Evolutionary conservation across 2,329 filamentous ascomycete species (phyloP).

Genomic region (Pyricularia sp.): DNA sequence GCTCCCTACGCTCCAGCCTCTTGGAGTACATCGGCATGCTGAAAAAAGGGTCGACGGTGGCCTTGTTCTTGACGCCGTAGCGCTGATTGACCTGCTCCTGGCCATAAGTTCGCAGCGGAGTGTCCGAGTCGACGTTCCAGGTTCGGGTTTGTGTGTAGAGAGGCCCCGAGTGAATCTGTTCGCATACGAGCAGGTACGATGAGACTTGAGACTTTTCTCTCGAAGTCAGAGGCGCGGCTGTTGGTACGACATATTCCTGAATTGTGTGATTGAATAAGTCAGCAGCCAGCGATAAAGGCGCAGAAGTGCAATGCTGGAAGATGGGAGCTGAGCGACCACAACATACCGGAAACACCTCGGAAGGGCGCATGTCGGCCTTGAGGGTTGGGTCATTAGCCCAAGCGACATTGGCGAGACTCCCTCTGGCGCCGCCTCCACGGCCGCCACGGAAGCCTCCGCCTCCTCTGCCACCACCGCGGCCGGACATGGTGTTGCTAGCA

Average conservation of each 20-base stretch:
- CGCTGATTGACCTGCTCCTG: constrained; percentile 49
- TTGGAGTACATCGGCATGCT: constrained; percentile 49
- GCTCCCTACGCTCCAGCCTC: constrained; percentile 40
- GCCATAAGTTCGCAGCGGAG: constrained; percentile 36
- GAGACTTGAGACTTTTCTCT: constrained; percentile 38
- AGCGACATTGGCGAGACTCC: constrained; percentile 26
- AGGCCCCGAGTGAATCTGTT: constrained; percentile 43
- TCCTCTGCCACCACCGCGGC: constrained; percentile 21
- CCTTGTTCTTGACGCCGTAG: constrained; percentile 45
- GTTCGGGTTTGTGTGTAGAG: constrained; percentile 48
- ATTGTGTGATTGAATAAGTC: neutral
- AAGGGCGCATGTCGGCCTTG: constrained; percentile 40
- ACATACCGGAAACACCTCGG: constrained; percentile 49
- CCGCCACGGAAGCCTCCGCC: constrained; percentile 34
- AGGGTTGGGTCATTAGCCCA: constrained; percentile 45
- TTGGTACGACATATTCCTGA: constrained; percentile 41
- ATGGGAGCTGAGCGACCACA: neutral
- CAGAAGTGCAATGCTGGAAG: neutral
- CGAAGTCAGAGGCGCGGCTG: constrained; percentile 30
- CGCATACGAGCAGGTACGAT: constrained; percentile 45
- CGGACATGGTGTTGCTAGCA: constrained; percentile 31
- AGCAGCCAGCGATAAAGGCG: neutral
- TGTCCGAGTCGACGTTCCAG: constrained; percentile 26
- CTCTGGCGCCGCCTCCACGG: constrained; percentile 29
- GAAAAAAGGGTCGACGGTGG: constrained; percentile 48